A percentile compares a stretch with the other conserved stretches of the same genome.
Conservation (phyloP, 2,329 filamentous ascomycete genomes). For the Pseudovirgaria hyperparasitica region DNA sequence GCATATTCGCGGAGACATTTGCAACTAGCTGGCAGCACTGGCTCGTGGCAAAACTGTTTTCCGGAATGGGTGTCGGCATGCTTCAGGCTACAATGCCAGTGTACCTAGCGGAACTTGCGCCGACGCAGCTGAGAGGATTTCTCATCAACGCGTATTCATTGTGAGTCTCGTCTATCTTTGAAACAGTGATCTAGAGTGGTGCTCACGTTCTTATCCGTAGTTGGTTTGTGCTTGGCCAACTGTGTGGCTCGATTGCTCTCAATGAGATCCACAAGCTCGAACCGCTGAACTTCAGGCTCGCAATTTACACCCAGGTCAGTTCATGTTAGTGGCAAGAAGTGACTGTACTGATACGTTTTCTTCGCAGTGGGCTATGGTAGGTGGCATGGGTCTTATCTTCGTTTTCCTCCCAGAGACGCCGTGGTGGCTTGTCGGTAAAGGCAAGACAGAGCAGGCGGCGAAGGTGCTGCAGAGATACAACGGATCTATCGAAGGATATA, state of each 20-base stretch:
- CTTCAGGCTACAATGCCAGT: conserved; percentile 30
- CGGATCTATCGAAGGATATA: conserved; percentile 17
- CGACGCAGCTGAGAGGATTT: conserved; percentile 28
- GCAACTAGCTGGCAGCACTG: conserved; percentile 28
- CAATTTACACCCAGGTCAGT: conserved; percentile 30
- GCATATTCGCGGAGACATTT: conserved; percentile 26
- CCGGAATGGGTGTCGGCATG: conserved; percentile 30
- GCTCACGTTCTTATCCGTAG: conserved; percentile 6
- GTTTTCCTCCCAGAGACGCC: conserved; percentile 28
- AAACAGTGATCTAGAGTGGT: background rate
- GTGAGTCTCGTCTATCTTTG: conserved; percentile 18
- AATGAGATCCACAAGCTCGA: too few species aligned
- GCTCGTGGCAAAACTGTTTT: conserved; percentile 18
- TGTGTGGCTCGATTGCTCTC: conserved; percentile 30
- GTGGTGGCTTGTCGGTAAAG: conserved; percentile 14
- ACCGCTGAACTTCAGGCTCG: conserved; percentile 24
- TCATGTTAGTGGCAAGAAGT: background rate
- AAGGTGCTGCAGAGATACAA: conserved; percentile 17
- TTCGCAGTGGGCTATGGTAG: conserved; percentile 31
- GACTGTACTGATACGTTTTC: conserved; percentile 2
- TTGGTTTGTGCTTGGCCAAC: conserved; percentile 34
- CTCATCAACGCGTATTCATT: conserved; percentile 29
- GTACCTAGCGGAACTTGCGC: conserved; percentile 30
- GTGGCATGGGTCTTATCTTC: conserved; percentile 27
- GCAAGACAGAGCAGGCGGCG: conserved; percentile 12